A percentile compares a stretch with the other conserved stretches of the same genome.
Conservation (phyloP, 2,329 filamentous ascomycete species). For the Fusarium heterosporum region DNA sequence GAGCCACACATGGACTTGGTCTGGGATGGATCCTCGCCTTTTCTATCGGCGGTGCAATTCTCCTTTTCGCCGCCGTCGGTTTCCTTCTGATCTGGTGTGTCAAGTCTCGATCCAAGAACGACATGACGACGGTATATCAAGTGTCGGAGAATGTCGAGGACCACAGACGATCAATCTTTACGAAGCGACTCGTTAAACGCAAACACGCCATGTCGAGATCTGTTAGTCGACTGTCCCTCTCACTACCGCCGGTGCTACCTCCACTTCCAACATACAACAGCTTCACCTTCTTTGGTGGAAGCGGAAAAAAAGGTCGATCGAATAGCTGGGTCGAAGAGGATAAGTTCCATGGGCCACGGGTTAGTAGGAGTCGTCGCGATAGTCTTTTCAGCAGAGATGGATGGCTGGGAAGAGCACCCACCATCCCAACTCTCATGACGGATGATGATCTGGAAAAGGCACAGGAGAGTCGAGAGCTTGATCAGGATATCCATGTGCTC, state of each 20-base stretch:
- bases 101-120: conserved; percentile 39
- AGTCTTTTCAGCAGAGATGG: conserved; percentile 51
- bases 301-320: conserved; percentile 45
- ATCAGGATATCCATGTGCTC: conserved; percentile 32
- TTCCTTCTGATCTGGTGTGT: conserved; percentile 57
- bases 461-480: conserved; percentile 12
- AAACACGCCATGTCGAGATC: conserved; percentile 44
- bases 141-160: conserved; percentile 41
- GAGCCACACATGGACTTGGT: conserved; percentile 43
- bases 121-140: conserved; percentile 47
- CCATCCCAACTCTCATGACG: conserved; percentile 51
- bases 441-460: conserved; percentile 45
- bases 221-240: conserved; percentile 49
- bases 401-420: conserved; percentile 52
- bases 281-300: conserved; percentile 46
- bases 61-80: conserved; percentile 58
- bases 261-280: conserved; percentile 51
- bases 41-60: conserved; percentile 59
- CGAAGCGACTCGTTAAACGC: conserved; percentile 50
- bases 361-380: conserved; percentile 49
- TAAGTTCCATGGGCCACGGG: conserved; percentile 60
- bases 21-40: conserved; percentile 59
- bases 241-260: conserved; percentile 49
- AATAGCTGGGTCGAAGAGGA: conserved; percentile 64
- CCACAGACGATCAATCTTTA: conserved; percentile 35